Evolutionary conservation across 2,329 filamentous ascomycete genomes (phyloP).

Genomic region (Graphium sp.): DNA sequence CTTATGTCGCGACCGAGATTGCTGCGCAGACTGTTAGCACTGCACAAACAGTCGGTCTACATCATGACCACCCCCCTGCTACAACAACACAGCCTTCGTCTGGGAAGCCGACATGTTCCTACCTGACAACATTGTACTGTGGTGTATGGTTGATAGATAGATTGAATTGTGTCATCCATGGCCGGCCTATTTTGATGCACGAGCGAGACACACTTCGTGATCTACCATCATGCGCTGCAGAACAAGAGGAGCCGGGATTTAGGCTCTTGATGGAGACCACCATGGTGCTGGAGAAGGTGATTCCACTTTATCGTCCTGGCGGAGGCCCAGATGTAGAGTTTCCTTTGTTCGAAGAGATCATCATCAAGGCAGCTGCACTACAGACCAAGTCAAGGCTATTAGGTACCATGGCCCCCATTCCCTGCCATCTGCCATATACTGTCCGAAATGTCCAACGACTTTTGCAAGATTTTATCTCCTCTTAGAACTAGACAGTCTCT

Average conservation of each 20-base stretch:
- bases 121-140: conserved; percentile 2
- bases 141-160: conserved; percentile 3
- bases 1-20: conserved; percentile 7
- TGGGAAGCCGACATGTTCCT: too few species aligned
- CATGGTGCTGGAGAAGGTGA: conserved; percentile 2
- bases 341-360: conserved; percentile 1
- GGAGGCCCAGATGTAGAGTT: not conserved
- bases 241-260: conserved; percentile 2
- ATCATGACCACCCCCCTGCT: not conserved
- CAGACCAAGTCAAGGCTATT: not conserved
- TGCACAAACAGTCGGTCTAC: conserved; percentile 2
- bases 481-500: not conserved
- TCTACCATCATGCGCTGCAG: not conserved
- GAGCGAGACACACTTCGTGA: conserved; percentile 3
- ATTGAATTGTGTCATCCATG: conserved; percentile 1
- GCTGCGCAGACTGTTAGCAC: conserved; percentile 2
- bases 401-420: conserved; percentile 1
- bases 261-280: too few species aligned
- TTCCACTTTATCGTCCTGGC: conserved; percentile 1
- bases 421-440: too few species aligned
- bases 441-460: too few species aligned
- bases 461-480: too few species aligned
- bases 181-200: conserved; percentile 3
- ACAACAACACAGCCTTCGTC: not conserved
- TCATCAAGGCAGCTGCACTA: conserved; percentile 1